phyloP scores from a whole-genome alignment of 106 monocot species.

The Cymbidium sinense region DNA sequence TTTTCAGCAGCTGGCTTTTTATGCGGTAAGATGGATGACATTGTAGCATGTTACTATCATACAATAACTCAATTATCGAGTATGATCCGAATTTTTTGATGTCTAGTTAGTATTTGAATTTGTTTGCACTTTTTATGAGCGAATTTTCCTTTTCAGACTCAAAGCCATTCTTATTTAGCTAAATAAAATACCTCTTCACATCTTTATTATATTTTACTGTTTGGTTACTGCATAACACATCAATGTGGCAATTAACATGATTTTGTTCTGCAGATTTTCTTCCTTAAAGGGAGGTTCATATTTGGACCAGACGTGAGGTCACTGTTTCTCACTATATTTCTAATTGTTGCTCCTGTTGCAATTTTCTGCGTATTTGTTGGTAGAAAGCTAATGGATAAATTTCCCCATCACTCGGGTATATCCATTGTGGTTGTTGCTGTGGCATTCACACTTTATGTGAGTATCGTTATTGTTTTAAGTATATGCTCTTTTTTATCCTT shows the following conservation, averaged over 20 bases:
- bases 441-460: slow-evolving; percentile 84
- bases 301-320: slow-evolving; percentile 95
- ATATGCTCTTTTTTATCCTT: not conserved
- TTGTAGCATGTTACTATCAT: not conserved
- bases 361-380: slow-evolving; percentile 87
- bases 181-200: not conserved
- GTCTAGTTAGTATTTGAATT: too few relatives aligned
- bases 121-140: not conserved
- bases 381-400: slow-evolving; percentile 76
- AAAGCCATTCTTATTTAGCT: not conserved
- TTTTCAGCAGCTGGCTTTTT: not conserved
- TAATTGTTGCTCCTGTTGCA: slow-evolving; percentile 70
- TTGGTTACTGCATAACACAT: not conserved
- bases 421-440: slow-evolving; percentile 69
- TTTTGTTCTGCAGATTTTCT: slow-evolving; percentile 58
- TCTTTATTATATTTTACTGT: not conserved
- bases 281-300: slow-evolving; percentile 78
- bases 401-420: slow-evolving; percentile 57
- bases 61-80: not conserved
- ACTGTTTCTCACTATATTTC: slow-evolving; percentile 79
- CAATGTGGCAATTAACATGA: not conserved
- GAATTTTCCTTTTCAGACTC: not conserved
- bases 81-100: not conserved
- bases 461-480: slow-evolving; percentile 16
- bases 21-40: not conserved